Evolutionary conservation across 1,284 basidiomycete genomes (phyloP).

Genomic region (Ganoderma sp.): DNA sequence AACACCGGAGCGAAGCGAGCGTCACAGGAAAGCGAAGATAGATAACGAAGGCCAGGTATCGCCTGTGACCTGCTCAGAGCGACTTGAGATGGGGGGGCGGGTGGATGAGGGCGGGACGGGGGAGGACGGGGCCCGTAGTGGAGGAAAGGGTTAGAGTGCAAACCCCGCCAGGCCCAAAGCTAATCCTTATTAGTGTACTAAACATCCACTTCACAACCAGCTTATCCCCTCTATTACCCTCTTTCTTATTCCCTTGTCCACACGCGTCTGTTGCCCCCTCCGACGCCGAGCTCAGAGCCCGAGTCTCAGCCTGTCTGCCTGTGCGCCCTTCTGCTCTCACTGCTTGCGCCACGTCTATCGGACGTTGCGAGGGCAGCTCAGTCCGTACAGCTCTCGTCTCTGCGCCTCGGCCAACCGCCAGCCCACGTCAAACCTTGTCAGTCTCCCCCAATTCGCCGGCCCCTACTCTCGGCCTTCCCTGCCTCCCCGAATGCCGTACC

Average conservation of each 20-base stretch:
- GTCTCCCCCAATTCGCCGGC: background rate
- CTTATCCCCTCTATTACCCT: background rate
- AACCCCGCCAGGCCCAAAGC: background rate
- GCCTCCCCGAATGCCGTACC: constrained; percentile 2
- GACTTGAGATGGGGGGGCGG: constrained; percentile 19
- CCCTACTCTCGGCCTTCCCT: background rate
- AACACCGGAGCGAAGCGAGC: constrained; percentile 28
- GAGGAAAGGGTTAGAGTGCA: constrained; percentile 10
- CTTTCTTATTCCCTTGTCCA: constrained; percentile 4
- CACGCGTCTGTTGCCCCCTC: background rate
- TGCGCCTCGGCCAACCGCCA: background rate
- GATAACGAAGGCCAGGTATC: constrained; percentile 32
- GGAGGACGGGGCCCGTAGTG: constrained; percentile 13
- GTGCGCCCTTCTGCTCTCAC: background rate
- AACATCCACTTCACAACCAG: constrained; percentile 8
- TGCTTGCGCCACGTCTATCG: background rate
- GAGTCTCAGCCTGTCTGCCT: background rate
- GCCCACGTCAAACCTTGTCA: background rate
- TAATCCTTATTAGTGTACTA: background rate
- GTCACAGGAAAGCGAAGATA: constrained; percentile 31
- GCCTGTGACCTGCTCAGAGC: constrained; percentile 36
- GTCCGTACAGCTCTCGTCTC: background rate
- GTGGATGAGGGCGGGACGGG: constrained; percentile 14
- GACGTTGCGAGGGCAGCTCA: constrained; percentile 1
- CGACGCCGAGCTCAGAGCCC: background rate